A percentile compares a stretch with the other conserved stretches of the same genome.
These are phyloP conservation scores for Spathaspora passalidarum DNA, from an alignment of 805 yeast genomes.

Conservation along the genomic window DNA sequence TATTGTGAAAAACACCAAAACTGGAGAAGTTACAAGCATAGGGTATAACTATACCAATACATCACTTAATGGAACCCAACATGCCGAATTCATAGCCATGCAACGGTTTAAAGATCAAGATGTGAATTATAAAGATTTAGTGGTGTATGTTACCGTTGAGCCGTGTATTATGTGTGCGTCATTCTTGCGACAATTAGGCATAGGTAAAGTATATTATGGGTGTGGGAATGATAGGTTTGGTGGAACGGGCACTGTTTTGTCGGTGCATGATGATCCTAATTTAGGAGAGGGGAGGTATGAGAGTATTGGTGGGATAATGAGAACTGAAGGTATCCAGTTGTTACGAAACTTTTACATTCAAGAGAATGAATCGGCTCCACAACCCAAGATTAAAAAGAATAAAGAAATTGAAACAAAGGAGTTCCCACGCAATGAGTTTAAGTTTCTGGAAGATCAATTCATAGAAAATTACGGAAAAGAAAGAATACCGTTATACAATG, in stretches of 20 bases:
- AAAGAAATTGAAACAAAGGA: conserved; percentile 54
- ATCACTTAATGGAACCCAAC: conserved; percentile 82
- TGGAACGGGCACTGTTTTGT: conserved; percentile 86
- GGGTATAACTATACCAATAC: conserved; percentile 88
- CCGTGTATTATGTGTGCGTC: conserved; percentile 99
- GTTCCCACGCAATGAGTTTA: conserved; percentile 57
- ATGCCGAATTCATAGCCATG: conserved; percentile 89
- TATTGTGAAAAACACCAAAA: conserved; percentile 22
- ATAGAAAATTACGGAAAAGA: conserved; percentile 41
- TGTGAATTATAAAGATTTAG: conserved; percentile 47
- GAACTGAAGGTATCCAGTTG: conserved; percentile 80
- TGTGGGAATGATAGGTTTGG: conserved; percentile 96
- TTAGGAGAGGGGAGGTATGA: conserved; percentile 35
- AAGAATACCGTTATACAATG: conserved; percentile 12
- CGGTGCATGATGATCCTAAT: conserved; percentile 29
- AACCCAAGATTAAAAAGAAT: conserved; percentile 69
- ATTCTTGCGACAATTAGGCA: conserved; percentile 76
- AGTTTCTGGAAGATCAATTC: conserved; percentile 50
- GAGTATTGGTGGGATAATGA: conserved; percentile 72
- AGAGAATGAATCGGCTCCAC: conserved; percentile 85
- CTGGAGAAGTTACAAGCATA: conserved; percentile 54
- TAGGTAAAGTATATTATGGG: conserved; percentile 77
- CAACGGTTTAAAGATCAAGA: conserved; percentile 25
- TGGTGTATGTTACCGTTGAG: conserved; percentile 90
- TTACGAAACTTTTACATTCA: conserved; percentile 80